These are phyloP conservation scores for Haplosporangium sp. DNA, from an alignment of 371 early-diverging fungal species.

Conservation along the genomic window DNA sequence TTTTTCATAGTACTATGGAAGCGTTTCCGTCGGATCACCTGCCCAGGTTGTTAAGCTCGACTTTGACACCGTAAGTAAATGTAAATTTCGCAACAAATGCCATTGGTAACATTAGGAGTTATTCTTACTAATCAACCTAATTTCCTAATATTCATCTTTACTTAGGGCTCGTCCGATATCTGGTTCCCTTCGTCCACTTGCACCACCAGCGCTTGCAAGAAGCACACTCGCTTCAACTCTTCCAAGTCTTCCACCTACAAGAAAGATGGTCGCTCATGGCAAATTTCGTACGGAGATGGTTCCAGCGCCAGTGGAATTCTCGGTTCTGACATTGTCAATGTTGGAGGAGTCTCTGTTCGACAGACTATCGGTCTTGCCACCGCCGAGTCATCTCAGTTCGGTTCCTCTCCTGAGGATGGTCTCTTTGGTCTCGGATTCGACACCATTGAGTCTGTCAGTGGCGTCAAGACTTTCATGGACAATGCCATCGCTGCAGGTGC, in stretches of 20 bases:
- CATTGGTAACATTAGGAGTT: background rate
- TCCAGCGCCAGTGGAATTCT: constrained; percentile 56
- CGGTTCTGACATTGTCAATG: constrained; percentile 57
- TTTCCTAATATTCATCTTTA: no score
- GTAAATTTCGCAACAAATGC: no score
- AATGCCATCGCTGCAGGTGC: constrained; percentile 38
- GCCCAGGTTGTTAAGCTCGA: constrained; percentile 70
- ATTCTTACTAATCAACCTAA: background rate
- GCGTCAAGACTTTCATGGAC: no score
- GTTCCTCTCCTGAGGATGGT: constrained; percentile 54
- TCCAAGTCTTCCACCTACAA: constrained; percentile 30
- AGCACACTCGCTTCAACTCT: constrained; percentile 55
- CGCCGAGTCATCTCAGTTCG: constrained; percentile 51
- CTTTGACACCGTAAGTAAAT: constrained; percentile 59
- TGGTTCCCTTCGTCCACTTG: constrained; percentile 51
- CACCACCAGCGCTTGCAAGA: constrained; percentile 22
- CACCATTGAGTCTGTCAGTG: constrained; percentile 17
- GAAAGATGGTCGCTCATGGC: constrained; percentile 52
- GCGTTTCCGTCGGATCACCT: constrained; percentile 72
- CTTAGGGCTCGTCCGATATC: constrained; percentile 43
- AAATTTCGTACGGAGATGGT: constrained; percentile 59
- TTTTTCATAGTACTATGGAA: constrained; percentile 2
- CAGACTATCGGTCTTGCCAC: constrained; percentile 61
- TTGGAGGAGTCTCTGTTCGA: constrained; percentile 56
- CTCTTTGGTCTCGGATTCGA: constrained; percentile 61